Percentiles rank a stretch among this genome's conserved stretches.
Conservation (phyloP, 768 basidiomycete genomes). For the Sarcodon aspratus region DNA sequence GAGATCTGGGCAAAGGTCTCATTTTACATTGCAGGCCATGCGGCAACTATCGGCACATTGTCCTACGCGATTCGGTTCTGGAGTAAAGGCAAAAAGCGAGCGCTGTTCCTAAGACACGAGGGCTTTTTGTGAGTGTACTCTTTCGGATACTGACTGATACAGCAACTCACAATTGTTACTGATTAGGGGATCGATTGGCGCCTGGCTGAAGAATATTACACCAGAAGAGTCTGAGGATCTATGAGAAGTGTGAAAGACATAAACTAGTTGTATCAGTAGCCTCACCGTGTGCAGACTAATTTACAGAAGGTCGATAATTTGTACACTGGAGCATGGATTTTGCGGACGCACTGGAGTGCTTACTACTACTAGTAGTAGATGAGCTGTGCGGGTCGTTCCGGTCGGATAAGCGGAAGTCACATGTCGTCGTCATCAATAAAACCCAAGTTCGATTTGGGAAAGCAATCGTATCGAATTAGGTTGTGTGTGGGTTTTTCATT, state of each 20-base stretch:
- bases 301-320: no score
- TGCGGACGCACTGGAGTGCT: no score
- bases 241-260: background rate
- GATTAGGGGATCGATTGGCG: slow-evolving; percentile 80
- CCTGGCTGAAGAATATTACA: slow-evolving; percentile 96
- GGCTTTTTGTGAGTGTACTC: slow-evolving; percentile 76
- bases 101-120: slow-evolving; percentile 94
- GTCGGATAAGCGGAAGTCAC: no score
- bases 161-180: slow-evolving; percentile 6
- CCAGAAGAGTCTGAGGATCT: slow-evolving; percentile 20
- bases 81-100: slow-evolving; percentile 96
- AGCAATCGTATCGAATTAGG: slow-evolving; percentile 8
- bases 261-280: background rate
- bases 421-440: no score
- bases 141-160: slow-evolving; percentile 1
- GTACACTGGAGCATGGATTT: no score
- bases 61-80: slow-evolving; percentile 99
- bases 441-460: no score
- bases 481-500: slow-evolving; percentile 5
- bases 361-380: no score
- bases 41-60: slow-evolving; percentile 92
- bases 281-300: no score
- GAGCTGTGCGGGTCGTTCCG: no score
- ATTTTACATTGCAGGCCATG: slow-evolving; percentile 54
- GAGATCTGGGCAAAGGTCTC: slow-evolving; percentile 9